A percentile compares a stretch with the other conserved stretches of the same genome.
Evolutionary conservation across 495 filamentous ascomycete genomes (phyloP).

Genomic region (Viridothelium virens): DNA sequence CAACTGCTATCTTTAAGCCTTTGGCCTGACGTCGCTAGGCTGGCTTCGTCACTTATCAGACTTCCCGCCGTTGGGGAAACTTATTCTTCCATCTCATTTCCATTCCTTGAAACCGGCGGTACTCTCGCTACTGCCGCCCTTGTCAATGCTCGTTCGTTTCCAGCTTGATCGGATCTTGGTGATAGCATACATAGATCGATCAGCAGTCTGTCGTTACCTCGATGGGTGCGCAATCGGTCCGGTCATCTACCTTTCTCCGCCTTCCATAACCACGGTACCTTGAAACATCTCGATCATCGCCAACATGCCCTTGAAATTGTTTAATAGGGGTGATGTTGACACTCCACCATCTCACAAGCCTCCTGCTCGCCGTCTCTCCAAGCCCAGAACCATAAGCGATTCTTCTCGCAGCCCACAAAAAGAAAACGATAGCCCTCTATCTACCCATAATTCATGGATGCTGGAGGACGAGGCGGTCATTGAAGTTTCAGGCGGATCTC

Average conservation of each 20-base stretch:
- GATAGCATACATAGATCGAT: neutral
- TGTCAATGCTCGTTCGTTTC: neutral
- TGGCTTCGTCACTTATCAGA: neutral
- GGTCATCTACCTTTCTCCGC: neutral
- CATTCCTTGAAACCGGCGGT: neutral
- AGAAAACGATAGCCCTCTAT: slow-evolving; percentile 14
- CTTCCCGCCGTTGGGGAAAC: neutral
- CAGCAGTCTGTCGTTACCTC: neutral
- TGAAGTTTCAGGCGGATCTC: neutral
- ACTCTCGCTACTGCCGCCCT: neutral
- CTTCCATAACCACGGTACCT: neutral
- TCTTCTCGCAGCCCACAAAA: slow-evolving; percentile 17
- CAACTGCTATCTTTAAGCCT: neutral
- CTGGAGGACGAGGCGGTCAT: neutral
- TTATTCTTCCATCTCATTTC: slow-evolving; percentile 9
- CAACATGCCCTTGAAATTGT: slow-evolving; percentile 4
- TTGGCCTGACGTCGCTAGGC: neutral
- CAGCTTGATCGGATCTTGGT: neutral
- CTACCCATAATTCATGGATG: neutral
- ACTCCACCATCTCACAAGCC: neutral
- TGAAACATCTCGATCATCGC: neutral
- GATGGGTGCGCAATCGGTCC: neutral
- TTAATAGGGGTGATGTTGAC: neutral
- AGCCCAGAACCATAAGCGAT: slow-evolving; percentile 28
- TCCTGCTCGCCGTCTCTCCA: slow-evolving; percentile 20